Conservation (phyloP, 2,329 filamentous ascomycete genomes). For the Fusarium neocosmosporiellum region DNA sequence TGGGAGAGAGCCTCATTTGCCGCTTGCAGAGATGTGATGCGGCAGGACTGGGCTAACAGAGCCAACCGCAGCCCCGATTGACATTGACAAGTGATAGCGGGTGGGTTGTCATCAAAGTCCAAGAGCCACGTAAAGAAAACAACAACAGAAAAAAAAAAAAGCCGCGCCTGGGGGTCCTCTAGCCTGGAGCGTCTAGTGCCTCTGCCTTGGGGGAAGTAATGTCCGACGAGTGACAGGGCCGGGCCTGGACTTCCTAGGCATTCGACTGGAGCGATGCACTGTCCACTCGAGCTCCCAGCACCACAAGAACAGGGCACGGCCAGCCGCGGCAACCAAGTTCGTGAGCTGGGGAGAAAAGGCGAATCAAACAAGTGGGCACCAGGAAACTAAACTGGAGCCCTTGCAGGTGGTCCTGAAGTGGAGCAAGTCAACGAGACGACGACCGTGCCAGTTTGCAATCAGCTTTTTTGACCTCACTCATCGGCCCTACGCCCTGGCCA, state of each 20-base stretch:
- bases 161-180: constrained; percentile 33
- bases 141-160: constrained; percentile 24
- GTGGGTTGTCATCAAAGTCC: constrained; percentile 40
- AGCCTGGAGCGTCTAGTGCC: constrained; percentile 27
- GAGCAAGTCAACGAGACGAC: constrained; percentile 23
- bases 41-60: constrained; percentile 1
- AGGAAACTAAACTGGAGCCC: constrained; percentile 24
- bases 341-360: constrained; percentile 17
- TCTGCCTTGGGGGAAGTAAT: constrained; percentile 36
- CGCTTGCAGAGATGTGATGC: constrained; percentile 10
- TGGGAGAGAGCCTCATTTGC: constrained; percentile 41
- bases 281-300: constrained; percentile 1
- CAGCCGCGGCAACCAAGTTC: constrained; percentile 40
- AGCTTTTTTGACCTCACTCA: constrained; percentile 31
- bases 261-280: constrained; percentile 26
- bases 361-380: constrained; percentile 37
- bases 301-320: constrained; percentile 35
- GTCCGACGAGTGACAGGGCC: constrained; percentile 40
- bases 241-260: constrained; percentile 28
- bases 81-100: constrained; percentile 39
- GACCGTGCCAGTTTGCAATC: constrained; percentile 25
- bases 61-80: constrained; percentile 28
- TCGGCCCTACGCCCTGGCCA: constrained; percentile 34
- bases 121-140: constrained; percentile 43
- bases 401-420: constrained; percentile 14